These are phyloP conservation scores for Bauhinia variegata DNA, from an alignment of 306 rosid species.

Conservation along the genomic window DNA sequence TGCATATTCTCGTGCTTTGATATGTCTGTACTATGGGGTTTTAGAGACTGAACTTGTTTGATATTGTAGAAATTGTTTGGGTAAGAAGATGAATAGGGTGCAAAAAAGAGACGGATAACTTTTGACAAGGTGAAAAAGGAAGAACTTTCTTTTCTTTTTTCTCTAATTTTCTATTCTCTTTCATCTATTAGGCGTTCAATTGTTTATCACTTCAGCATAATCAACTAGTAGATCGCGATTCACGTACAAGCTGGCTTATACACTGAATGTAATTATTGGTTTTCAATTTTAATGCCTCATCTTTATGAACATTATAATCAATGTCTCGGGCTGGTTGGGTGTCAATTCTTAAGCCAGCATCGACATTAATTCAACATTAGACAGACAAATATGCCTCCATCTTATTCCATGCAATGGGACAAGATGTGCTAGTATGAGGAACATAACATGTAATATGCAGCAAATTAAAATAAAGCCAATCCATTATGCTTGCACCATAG, in stretches of 20 bases:
- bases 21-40: constrained; percentile 9
- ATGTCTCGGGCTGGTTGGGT: constrained; percentile 23
- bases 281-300: constrained; percentile 24
- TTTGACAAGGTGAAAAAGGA: not conserved
- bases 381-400: constrained; percentile 16
- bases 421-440: not conserved
- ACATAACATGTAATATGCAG: not conserved
- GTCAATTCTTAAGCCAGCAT: constrained; percentile 35
- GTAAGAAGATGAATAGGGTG: not conserved
- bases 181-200: too few relatives aligned
- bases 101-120: not conserved
- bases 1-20: not conserved
- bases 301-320: constrained; percentile 35
- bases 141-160: too few relatives aligned
- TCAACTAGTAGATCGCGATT: not conserved
- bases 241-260: constrained; percentile 19
- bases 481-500: not conserved
- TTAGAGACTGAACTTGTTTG: not conserved
- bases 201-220: not conserved
- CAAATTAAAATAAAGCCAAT: constrained; percentile 9
- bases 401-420: not conserved
- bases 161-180: too few relatives aligned
- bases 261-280: constrained; percentile 25
- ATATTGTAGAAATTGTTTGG: not conserved
- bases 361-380: not conserved